A percentile compares a stretch with the other conserved stretches of the same genome.
Evolutionary conservation across 495 filamentous ascomycete genomes (phyloP).

Genomic region (Penicillium tannophilum): DNA sequence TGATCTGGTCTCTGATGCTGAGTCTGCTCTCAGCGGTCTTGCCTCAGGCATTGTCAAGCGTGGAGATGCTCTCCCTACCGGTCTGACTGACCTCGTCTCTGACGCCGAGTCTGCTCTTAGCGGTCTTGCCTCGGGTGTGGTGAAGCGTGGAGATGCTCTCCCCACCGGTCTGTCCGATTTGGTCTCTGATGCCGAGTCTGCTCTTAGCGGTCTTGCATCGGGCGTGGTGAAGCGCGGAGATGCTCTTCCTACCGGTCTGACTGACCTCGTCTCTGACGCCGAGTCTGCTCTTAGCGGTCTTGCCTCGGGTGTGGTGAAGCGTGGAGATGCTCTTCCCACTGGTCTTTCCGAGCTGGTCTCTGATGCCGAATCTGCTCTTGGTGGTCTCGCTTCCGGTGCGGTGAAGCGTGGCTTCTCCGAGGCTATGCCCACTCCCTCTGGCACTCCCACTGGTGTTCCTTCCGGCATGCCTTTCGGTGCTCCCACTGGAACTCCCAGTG

Average conservation of each 20-base stretch:
- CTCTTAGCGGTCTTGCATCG: slow-evolving; percentile 8
- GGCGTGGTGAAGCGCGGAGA: slow-evolving; percentile 16
- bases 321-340: slow-evolving; percentile 17
- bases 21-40: slow-evolving; percentile 11
- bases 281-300: slow-evolving; percentile 11
- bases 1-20: slow-evolving; percentile 11
- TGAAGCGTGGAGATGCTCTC: not conserved
- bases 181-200: slow-evolving; percentile 7
- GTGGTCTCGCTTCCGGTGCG: slow-evolving; percentile 4
- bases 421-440: slow-evolving; percentile 1
- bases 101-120: slow-evolving; percentile 13
- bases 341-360: slow-evolving; percentile 11
- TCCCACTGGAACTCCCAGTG: too few relatives aligned
- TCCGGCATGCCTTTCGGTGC: not conserved
- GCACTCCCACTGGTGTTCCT: slow-evolving; percentile 7
- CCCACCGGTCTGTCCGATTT: slow-evolving; percentile 11
- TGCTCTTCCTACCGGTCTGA: slow-evolving; percentile 11
- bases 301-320: slow-evolving; percentile 16
- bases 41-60: slow-evolving; percentile 17
- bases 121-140: slow-evolving; percentile 2
- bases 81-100: slow-evolving; percentile 9
- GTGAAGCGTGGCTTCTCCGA: not conserved
- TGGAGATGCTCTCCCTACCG: slow-evolving; percentile 17
- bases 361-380: slow-evolving; percentile 12
- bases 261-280: slow-evolving; percentile 13